Evolutionary conservation across 176 grass and related monocot genomes (phyloP), one percentile per base, ranked within the genome.

Genomic region (Zoysia japonica): DNA sequence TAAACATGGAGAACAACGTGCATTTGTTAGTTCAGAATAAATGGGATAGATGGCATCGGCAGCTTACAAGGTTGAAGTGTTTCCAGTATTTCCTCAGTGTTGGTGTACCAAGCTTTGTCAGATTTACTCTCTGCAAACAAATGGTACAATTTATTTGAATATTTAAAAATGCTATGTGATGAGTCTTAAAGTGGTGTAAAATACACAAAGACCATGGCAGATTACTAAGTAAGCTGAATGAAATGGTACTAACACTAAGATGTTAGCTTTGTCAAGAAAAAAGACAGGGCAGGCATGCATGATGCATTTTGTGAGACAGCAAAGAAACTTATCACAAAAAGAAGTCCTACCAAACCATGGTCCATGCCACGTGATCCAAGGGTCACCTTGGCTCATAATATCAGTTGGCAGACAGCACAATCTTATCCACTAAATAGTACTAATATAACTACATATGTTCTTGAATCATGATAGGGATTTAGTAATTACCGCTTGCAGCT

Each of bases 81-180:
- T 81, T 85, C 90, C 93, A 97, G 66, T 97, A 97, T 93, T 86
- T 97, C 88, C 81, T 91, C 45, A 97, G 76, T 5, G 93, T 85
- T 65, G 90, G 74, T 3, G 84, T 89, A 67, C 86, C 90, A 5
- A 97, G 88, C 77, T 91, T 97, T 54, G 90, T 64, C 81, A 97
- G 82, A 67, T 97, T 97, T 77, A 91, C 78, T 85, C 88, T 83
- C 93, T 97, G 84, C 52, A 80, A 75, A 83, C 40, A 78, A 68
- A 74, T 65, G 75, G 45, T 10, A 52, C 6, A 75, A 51, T 14
- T 47, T 15, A 41, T n/a, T 61, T 47, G 45, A 36, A 52, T 70
- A 54, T 64, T 57, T 55, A 46, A 19, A 28, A 59, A 70, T 28
- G 6, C 0, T 5, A 17, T 55, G 12, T 2, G 13, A 36, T 28